Evolutionary conservation across 139 green algal genomes (phyloP), one percentile per base, ranked within the genome.

Genomic region (Closterium sp.): DNA sequence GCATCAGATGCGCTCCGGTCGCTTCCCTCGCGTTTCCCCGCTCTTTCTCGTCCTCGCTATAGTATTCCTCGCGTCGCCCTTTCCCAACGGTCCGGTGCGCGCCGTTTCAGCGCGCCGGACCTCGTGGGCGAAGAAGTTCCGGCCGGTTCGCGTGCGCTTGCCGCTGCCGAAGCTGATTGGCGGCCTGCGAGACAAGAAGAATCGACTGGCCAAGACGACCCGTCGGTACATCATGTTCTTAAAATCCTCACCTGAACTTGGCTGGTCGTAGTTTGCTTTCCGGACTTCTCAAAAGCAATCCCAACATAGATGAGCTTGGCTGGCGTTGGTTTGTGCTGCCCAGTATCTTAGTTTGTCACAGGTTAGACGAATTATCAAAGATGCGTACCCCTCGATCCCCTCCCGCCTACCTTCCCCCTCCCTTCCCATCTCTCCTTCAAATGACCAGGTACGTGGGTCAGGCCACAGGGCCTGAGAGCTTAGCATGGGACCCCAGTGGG

Each of bases 401-500:
- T n/a, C n/a, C n/a, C n/a, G n/a, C n/a, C n/a, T n/a, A n/a, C n/a
- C 38, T 9, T 50, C 38, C 38, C 38, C 38, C n/a, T n/a, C n/a
- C n/a, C 38, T 50, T 9, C 38, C n/a, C n/a, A n/a, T n/a, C 38
- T 50, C 38, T 9, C 38, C 38, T n/a, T n/a, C n/a, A n/a, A n/a
- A n/a, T n/a, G n/a, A n/a, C 17, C 50, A 73, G 50, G 84, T 87
- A 87, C 85, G 13, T 32, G 85, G 85, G 28, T 29, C 28, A 87
- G 85, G 28, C 28, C 28, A 31, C 85, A 93, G 91, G 91, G 7
- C 91, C 91, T 22, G 91, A 93, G 91, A 93, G 91, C 28, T 9
- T 93, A 38, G 91, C 91, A 32, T 93, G 93, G 30, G 91, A 93
- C 38, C 21, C 86, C 19, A 32, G n/a, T 2, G 91, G 91, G 29